These are phyloP conservation scores for Tribonema minus DNA, from an alignment of 108 stramenopile species.

Conservation along the genomic window DNA sequence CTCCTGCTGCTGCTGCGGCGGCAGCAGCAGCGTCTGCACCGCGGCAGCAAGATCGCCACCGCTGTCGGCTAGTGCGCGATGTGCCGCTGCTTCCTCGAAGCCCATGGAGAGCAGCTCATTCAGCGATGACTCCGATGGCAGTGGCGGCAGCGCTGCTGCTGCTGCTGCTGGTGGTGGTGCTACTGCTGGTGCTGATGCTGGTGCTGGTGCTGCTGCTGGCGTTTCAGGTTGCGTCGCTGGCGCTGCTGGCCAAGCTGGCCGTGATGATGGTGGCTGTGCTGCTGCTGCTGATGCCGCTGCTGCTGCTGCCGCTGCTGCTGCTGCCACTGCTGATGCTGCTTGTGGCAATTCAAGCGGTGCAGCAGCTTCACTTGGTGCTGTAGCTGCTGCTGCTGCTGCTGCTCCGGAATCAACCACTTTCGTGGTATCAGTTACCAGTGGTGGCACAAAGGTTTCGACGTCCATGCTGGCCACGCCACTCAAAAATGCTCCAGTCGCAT, in stretches of 20 bases:
- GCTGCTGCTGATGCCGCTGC: neutral
- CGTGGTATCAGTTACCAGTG: neutral
- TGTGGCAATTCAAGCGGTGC: no score
- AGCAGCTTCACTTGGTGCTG: no score
- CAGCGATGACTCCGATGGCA: neutral
- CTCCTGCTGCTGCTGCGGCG: neutral
- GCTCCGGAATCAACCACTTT: neutral
- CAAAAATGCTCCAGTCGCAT: neutral
- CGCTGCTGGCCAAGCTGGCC: neutral
- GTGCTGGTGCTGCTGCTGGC: neutral
- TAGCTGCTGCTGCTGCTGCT: neutral
- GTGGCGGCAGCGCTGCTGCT: neutral
- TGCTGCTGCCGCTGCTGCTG: neutral
- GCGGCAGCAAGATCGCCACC: slow-evolving; percentile 11
- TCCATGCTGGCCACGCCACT: neutral
- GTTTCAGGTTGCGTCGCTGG: neutral
- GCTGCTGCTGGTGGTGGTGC: neutral
- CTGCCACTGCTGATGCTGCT: neutral
- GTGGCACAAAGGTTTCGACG: neutral
- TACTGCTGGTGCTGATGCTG: neutral
- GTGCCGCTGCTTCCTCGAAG: slow-evolving; percentile 2
- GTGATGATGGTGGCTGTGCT: neutral
- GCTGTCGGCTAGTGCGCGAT: neutral
- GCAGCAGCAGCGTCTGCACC: slow-evolving; percentile 4
- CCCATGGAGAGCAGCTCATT: slow-evolving; percentile 26